Evolutionary conservation across 2,329 filamentous ascomycete species (phyloP).

Genomic region (Aspergillus persii): DNA sequence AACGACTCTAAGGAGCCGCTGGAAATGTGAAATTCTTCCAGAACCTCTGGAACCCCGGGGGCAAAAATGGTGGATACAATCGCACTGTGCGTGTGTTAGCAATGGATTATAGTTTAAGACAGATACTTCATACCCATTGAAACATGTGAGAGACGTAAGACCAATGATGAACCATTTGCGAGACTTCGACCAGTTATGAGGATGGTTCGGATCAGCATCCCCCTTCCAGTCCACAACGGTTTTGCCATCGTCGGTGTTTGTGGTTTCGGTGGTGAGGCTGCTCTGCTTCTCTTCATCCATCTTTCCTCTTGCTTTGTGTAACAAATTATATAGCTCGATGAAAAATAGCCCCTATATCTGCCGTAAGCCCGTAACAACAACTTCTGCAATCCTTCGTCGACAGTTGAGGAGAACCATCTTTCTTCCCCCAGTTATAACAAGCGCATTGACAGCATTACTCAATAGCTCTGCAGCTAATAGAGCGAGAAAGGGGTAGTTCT

Average conservation of each 20-base stretch:
- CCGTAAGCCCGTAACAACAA: neutral
- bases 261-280: neutral
- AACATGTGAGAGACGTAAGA: neutral
- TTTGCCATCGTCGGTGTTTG: neutral
- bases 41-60: neutral
- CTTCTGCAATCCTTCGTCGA: neutral
- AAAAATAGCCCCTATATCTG: neutral
- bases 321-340: neutral
- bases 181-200: slow-evolving; percentile 3
- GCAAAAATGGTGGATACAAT: slow-evolving; percentile 2
- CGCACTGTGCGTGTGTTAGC: neutral
- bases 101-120: neutral
- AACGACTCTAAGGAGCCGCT: neutral
- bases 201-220: slow-evolving; percentile 1
- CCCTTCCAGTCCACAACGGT: neutral
- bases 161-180: neutral
- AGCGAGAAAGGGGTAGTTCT: neutral
- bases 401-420: neutral
- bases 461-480: neutral
- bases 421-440: neutral
- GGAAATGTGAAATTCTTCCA: neutral
- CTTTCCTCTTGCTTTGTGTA: neutral
- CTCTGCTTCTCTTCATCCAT: neutral
- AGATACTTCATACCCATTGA: neutral
- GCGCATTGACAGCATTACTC: neutral